Evolutionary conservation across 495 filamentous ascomycete species (phyloP), one percentile per base, ranked within the genome.

Genomic region (Trypethelium eluteriae): DNA sequence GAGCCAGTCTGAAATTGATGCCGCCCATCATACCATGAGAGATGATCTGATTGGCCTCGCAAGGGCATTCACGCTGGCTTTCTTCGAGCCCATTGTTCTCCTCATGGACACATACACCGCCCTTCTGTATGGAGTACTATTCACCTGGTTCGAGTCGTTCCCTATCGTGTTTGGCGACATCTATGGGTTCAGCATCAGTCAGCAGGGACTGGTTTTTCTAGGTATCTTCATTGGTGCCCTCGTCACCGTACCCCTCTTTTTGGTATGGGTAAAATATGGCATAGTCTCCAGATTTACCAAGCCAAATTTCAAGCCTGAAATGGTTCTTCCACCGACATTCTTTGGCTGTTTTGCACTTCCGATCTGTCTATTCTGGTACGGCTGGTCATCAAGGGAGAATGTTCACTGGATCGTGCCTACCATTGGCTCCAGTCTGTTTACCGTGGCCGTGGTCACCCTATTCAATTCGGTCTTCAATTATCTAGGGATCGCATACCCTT

Each of bases 391-490:
- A 3, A 47, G 73, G 18, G 14, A 64, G 3, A 63, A 73, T 44
- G 61, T 67, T 11, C 75, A 74, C 64, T 76, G 67, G 69, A 74
- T 76, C 12, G 63, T 72, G 12, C 72, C 72, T 2, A 66, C 67
- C 49, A 64, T 70, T 11, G 70, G 59, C 7, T 53, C 57, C 34
- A 32, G 11, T 38, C 53, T 66, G 57, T 67, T 76, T 38, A 68
- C 70, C 10, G 36, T 67, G 18, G 74, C 70, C 10, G 18, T 72
- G 25, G 39, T 74, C 25, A 62, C 44, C 2, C 39, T 70, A 16
- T 74, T 74, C 50, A 41, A 32, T 39, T 49, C 68, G 34, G 84
- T 89, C 1, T 85, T 91, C 38, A 96, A 94, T 73, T 96, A 96
- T 71, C 91, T 92, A n/a, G 92, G 91, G 57, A 69, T 62, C 14